Conservation (phyloP, 495 filamentous ascomycete genomes). For the Apodospora peruviana region DNA sequence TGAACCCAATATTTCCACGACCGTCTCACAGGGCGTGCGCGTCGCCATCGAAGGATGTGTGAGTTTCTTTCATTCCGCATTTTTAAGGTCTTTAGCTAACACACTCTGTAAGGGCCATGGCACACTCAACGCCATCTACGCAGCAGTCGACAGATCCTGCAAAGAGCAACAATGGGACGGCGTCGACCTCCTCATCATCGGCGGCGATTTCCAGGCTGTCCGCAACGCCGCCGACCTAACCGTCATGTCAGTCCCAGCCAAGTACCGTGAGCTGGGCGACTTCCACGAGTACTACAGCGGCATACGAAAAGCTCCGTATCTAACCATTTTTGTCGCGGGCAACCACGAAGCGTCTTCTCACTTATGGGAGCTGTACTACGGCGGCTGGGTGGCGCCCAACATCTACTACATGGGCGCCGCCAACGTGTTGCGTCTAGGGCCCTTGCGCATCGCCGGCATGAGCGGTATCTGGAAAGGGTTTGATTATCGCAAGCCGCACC, state of each 20-base stretch:
- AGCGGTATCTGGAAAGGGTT: slow-evolving; percentile 90
- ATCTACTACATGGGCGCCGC: slow-evolving; percentile 96
- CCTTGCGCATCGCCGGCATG: slow-evolving; percentile 81
- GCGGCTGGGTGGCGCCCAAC: slow-evolving; percentile 93
- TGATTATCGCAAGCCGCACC: slow-evolving; percentile 74
- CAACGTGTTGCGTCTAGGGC: slow-evolving; percentile 75
- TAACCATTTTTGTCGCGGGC: slow-evolving; percentile 87
- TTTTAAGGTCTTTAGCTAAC: background rate
- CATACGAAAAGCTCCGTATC: slow-evolving; percentile 65
- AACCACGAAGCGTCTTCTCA: slow-evolving; percentile 92
- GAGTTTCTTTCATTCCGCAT: slow-evolving; percentile 24
- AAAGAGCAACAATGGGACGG: slow-evolving; percentile 64
- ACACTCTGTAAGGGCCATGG: slow-evolving; percentile 68
- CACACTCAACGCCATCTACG: slow-evolving; percentile 83
- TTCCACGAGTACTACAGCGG: slow-evolving; percentile 93
- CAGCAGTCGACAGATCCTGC: slow-evolving; percentile 58
- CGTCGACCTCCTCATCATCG: slow-evolving; percentile 80
- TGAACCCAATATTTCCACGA: slow-evolving; percentile 8
- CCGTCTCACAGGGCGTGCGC: slow-evolving; percentile 33
- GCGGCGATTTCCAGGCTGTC: slow-evolving; percentile 87
- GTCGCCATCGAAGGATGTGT: slow-evolving; percentile 77
- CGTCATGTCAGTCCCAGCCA: slow-evolving; percentile 77
- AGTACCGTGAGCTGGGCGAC: slow-evolving; percentile 79
- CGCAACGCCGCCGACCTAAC: slow-evolving; percentile 84
- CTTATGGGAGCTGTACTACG: slow-evolving; percentile 87